Percentiles rank a stretch among this genome's conserved stretches.
phyloP scores from a whole-genome alignment of 2,329 filamentous ascomycete genomes.

The Blastomyces gilchristii region DNA sequence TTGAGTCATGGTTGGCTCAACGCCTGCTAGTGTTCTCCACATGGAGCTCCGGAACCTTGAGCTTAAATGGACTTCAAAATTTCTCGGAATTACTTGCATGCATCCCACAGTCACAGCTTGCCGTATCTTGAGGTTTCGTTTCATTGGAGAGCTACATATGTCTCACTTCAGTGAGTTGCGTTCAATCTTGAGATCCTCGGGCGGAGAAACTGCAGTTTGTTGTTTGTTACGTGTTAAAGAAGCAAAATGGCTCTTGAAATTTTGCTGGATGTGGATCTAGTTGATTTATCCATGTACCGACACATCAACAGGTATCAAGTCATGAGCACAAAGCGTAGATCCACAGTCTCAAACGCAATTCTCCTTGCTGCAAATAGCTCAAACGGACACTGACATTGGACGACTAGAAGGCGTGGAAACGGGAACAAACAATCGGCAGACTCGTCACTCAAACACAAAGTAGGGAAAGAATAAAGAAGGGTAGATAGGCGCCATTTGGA shows the following conservation, averaged over 20 bases:
- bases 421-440: background rate
- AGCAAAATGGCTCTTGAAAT: too few species aligned
- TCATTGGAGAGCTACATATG: too few species aligned
- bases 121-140: too few species aligned
- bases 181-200: too few species aligned
- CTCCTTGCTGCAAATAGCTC: background rate
- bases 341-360: background rate
- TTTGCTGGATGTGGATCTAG: background rate
- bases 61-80: background rate
- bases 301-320: background rate
- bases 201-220: too few species aligned
- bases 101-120: too few species aligned
- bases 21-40: background rate
- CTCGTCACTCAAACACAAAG: background rate
- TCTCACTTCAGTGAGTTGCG: too few species aligned
- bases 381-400: background rate
- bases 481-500: background rate
- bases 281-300: background rate
- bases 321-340: background rate
- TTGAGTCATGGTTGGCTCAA: background rate
- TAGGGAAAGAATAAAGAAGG: background rate
- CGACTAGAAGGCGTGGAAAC: background rate
- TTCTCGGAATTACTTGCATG: too few species aligned
- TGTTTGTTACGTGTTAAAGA: background rate
- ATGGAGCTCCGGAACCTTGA: background rate